A percentile compares a stretch with the other conserved stretches of the same genome.
Conservation (phyloP, 2,329 filamentous ascomycete species). For the Trichophyton equinum region DNA sequence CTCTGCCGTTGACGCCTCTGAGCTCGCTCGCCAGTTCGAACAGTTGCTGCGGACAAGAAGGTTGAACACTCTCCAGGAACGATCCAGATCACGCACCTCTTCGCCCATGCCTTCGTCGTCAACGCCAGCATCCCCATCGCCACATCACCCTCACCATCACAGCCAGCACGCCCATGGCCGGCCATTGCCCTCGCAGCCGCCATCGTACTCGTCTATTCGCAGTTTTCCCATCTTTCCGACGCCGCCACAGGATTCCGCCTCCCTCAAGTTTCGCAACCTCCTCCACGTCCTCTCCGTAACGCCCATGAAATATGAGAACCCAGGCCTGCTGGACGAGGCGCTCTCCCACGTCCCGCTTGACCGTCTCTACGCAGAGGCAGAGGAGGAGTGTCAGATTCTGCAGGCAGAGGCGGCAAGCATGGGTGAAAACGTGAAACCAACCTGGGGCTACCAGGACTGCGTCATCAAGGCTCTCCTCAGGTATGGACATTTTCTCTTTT, state of each 20-base stretch:
- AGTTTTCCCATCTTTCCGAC: conserved; percentile 61
- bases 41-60: conserved; percentile 74
- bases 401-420: conserved; percentile 80
- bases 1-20: conserved; percentile 56
- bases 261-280: conserved; percentile 66
- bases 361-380: conserved; percentile 82
- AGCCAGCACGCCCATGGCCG: conserved; percentile 20
- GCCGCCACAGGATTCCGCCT: conserved; percentile 58
- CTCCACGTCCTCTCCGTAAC: conserved; percentile 76
- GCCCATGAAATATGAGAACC: conserved; percentile 91
- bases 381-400: conserved; percentile 82
- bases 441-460: conserved; percentile 97
- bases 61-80: conserved; percentile 66
- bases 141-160: background rate
- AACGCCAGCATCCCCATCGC: conserved; percentile 10
- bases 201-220: conserved; percentile 49
- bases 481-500: conserved; percentile 40
- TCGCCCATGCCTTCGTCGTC: conserved; percentile 26
- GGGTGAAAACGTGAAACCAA: conserved; percentile 63
- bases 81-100: conserved; percentile 45
- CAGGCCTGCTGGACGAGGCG: conserved; percentile 83
- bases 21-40: conserved; percentile 73
- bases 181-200: conserved; percentile 37
- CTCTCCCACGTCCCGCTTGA: conserved; percentile 76
- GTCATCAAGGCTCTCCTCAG: conserved; percentile 76